Percentiles rank a stretch among this genome's conserved stretches.
phyloP scores from a whole-genome alignment of 2,329 filamentous ascomycete genomes.

The Macrophomina phaseolina region DNA sequence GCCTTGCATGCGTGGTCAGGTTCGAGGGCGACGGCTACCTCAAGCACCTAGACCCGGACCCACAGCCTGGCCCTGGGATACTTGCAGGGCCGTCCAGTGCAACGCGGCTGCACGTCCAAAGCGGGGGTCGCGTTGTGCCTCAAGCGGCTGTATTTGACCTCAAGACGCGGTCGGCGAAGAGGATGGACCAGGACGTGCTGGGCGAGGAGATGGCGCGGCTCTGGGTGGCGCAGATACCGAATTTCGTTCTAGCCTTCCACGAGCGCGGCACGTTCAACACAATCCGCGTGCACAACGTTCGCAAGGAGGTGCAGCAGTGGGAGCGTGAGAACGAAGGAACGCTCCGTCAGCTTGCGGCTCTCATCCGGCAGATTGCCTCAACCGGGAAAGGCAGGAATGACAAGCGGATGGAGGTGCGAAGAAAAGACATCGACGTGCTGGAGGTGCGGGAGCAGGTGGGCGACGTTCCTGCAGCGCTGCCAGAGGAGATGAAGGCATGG shows the following conservation, averaged over 20 bases:
- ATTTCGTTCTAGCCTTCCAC: conserved; percentile 60
- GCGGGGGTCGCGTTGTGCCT: conserved; percentile 39
- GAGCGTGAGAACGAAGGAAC: conserved; percentile 45
- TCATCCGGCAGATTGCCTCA: conserved; percentile 41
- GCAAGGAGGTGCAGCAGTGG: conserved; percentile 48
- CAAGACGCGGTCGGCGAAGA: conserved; percentile 55
- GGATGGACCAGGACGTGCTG: conserved; percentile 42
- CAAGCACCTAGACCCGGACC: conserved; percentile 20
- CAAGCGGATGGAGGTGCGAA: conserved; percentile 43
- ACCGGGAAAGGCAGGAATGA: conserved; percentile 33
- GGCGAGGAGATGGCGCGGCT: conserved; percentile 51
- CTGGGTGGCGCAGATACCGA: conserved; percentile 59
- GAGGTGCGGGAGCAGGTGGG: conserved; percentile 43
- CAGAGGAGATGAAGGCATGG: conserved; percentile 8
- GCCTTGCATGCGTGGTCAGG: conserved; percentile 58
- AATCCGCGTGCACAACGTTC: conserved; percentile 48
- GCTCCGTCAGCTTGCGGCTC: conserved; percentile 36
- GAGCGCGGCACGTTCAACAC: conserved; percentile 50
- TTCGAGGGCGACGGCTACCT: conserved; percentile 66
- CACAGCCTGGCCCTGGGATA: background rate
- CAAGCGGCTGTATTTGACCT: conserved; percentile 58
- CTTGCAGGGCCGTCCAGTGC: too few species aligned
- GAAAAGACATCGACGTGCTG: conserved; percentile 37
- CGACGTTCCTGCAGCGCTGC: conserved; percentile 12
- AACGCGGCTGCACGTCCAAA: conserved; percentile 32